Evolutionary conservation across 2,329 filamentous ascomycete genomes (phyloP).

Genomic region (Gaeumannomyces tritici): DNA sequence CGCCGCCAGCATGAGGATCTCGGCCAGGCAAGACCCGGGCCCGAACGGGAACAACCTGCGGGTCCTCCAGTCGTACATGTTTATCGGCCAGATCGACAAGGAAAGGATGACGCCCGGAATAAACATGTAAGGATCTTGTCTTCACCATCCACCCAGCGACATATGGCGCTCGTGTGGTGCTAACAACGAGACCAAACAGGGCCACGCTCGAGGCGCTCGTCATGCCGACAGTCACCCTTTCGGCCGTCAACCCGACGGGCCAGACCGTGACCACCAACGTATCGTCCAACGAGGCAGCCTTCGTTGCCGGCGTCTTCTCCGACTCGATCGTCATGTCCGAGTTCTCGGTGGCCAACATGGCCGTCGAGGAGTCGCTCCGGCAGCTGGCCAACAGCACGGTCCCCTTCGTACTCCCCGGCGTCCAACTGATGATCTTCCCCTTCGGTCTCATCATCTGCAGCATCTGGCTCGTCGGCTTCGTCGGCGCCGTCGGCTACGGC

Average conservation of each 20-base stretch:
- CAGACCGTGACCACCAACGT: slow-evolving; percentile 51
- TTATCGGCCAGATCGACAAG: slow-evolving; percentile 58
- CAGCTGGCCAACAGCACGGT: slow-evolving; percentile 40
- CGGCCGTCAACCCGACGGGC: slow-evolving; percentile 43
- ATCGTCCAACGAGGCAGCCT: slow-evolving; percentile 60
- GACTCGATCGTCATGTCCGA: slow-evolving; percentile 42
- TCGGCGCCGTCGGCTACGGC: slow-evolving; percentile 42
- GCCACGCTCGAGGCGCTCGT: slow-evolving; percentile 52
- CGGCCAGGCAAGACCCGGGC: slow-evolving; percentile 10
- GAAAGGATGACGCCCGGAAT: slow-evolving; percentile 43
- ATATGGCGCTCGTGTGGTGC: too few species aligned
- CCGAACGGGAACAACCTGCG: slow-evolving; percentile 18
- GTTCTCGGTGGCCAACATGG: slow-evolving; percentile 35
- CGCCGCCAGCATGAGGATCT: slow-evolving; percentile 11
- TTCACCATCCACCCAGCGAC: too few species aligned
- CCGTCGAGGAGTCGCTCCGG: slow-evolving; percentile 35
- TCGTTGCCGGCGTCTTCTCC: slow-evolving; percentile 63
- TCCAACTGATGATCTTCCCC: slow-evolving; percentile 59
- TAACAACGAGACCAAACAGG: slow-evolving; percentile 22
- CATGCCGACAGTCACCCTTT: slow-evolving; percentile 58
- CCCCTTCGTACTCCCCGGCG: slow-evolving; percentile 61
- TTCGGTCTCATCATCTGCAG: slow-evolving; percentile 58
- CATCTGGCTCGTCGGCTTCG: slow-evolving; percentile 49
- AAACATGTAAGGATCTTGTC: slow-evolving; percentile 49
- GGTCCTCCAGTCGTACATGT: slow-evolving; percentile 54